Base-by-base conservation (phyloP, 2,329 filamentous ascomycete genomes). In the Fusarium cicatricum region DNA sequence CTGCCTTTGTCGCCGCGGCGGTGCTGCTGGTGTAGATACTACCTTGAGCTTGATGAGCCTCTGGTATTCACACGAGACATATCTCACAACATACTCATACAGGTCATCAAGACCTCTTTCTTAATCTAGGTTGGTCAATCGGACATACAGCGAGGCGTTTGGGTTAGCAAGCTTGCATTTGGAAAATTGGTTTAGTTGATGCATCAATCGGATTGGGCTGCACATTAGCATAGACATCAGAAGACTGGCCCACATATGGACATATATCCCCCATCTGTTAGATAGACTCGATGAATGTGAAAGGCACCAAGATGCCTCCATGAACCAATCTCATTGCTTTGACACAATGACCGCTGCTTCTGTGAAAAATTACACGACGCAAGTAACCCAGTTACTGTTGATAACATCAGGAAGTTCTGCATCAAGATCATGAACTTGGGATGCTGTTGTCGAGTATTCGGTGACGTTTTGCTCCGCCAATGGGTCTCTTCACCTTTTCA, bases 1-100 rank as follows among this genome's bases (percentile, higher is more conserved):
- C 80, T 45, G 75, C 75, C 4, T 80, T 81, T 60, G 48, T 81
- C 21, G 77, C 68, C 5, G 78, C 73, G 11, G 74, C 73, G 5
- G 60, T 82, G 16, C 58, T 80, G 46, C 64, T 81, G 52, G 55
- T 73, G 14, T 73, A 67, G 54, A 31, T 29, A 3, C 17, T 21
- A 38, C 33, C 15, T 26, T 6, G 17, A 23, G 11, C 11, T 29
- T 39, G n/a, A 14, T 28, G 46, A 48, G 45, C 11, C 21, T 33
- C 5, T 2, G 8, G 23, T 39, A 38, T 49, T 42, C 11, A 50
- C 40, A 34, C 52, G 55, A 38, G 31, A 40, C 28, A 48, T 26
- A 56, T 46, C 32, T 38, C 39, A 23, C 41, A 47, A 44, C 15
- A 61, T 47, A 32, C 38, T 46, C 52, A 49, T 31, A 37, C 60